phyloP scores from a whole-genome alignment of 768 basidiomycete genomes.

The Podaxis sp. region DNA sequence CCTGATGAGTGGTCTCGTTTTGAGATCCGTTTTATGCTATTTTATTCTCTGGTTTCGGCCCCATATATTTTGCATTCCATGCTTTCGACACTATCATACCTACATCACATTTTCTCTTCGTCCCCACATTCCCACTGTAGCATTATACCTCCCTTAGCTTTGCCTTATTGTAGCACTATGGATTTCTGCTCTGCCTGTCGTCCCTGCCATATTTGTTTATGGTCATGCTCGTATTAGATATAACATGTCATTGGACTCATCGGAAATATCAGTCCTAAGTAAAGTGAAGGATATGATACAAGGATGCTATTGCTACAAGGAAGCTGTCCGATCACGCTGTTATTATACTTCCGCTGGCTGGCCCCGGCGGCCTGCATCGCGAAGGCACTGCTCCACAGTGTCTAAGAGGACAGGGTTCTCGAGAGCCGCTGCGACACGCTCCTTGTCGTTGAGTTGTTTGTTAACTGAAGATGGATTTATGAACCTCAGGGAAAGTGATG shows the following conservation, averaged over 20 bases:
- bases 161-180: conserved; percentile 13
- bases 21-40: conserved; percentile 10
- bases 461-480: conserved; percentile 60
- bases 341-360: conserved; percentile 13
- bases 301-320: not conserved
- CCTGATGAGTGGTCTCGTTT: not conserved
- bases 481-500: not conserved
- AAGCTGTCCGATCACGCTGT: not conserved
- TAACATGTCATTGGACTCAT: not conserved
- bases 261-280: not conserved
- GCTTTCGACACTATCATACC: conserved; percentile 12
- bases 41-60: conserved; percentile 16
- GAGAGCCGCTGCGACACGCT: conserved; percentile 94
- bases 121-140: conserved; percentile 15
- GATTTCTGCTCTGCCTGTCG: not conserved
- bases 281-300: not conserved
- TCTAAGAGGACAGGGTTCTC: conserved; percentile 87
- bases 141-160: conserved; percentile 7
- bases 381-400: conserved; percentile 74
- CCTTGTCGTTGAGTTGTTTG: conserved; percentile 98
- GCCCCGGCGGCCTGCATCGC: conserved; percentile 33
- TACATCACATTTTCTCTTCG: conserved; percentile 16
- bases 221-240: not conserved
- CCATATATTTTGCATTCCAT: conserved; percentile 17
- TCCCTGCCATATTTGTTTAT: not conserved